Evolutionary conservation across 805 yeast genomes (phyloP).

Genomic region (Candida pseudofarinosa): DNA sequence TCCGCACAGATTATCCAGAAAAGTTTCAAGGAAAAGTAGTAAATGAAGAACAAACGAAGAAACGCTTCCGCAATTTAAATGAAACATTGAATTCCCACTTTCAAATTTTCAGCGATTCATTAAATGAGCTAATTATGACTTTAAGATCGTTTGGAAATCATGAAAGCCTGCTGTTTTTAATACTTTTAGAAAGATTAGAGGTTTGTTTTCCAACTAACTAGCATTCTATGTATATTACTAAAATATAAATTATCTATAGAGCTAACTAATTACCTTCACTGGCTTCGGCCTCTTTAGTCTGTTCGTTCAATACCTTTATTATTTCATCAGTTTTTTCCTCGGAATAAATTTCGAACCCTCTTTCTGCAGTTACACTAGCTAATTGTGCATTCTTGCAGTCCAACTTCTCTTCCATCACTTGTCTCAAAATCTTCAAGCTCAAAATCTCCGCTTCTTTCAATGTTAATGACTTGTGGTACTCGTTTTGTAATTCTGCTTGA

Average conservation of each 20-base stretch:
- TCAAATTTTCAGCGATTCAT: constrained; percentile 40
- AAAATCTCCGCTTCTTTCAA: constrained; percentile 89
- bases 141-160: constrained; percentile 46
- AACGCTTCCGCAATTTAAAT: constrained; percentile 38
- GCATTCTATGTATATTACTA: neutral
- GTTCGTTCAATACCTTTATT: constrained; percentile 72
- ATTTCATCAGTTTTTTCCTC: constrained; percentile 81
- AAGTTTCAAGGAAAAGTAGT: constrained; percentile 37
- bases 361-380: constrained; percentile 83
- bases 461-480: constrained; percentile 89
- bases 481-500: constrained; percentile 94
- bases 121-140: constrained; percentile 44
- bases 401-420: constrained; percentile 98
- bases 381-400: constrained; percentile 94
- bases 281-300: constrained; percentile 44
- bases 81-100: constrained; percentile 39
- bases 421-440: constrained; percentile 84
- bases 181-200: constrained; percentile 42
- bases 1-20: constrained; percentile 28
- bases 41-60: constrained; percentile 35
- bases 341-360: constrained; percentile 80
- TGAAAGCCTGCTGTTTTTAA: constrained; percentile 44
- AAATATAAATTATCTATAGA: neutral
- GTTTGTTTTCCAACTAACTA: constrained; percentile 24
- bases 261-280: constrained; percentile 3